Evolutionary conservation across 495 filamentous ascomycete genomes (phyloP).

Genomic region (Trichoderma gamsii): DNA sequence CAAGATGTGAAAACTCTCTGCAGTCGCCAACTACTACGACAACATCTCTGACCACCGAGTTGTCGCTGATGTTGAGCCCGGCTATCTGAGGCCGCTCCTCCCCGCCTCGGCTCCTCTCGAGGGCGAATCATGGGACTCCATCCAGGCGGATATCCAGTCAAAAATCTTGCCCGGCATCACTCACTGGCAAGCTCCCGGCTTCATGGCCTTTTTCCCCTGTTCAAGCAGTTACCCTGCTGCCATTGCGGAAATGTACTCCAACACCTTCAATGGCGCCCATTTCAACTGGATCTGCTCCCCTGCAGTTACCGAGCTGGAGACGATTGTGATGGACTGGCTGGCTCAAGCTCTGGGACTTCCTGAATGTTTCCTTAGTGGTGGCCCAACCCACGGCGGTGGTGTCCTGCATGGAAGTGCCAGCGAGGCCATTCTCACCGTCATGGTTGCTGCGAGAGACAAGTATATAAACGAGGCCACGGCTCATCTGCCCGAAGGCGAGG

Average conservation of each 20-base stretch:
- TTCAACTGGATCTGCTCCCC: slow-evolving; percentile 98
- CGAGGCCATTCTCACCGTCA: slow-evolving; percentile 78
- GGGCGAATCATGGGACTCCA: slow-evolving; percentile 70
- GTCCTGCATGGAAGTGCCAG: slow-evolving; percentile 93
- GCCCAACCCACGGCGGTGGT: slow-evolving; percentile 69
- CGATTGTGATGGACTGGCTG: slow-evolving; percentile 84
- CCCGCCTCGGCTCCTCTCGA: slow-evolving; percentile 65
- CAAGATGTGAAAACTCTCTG: neutral
- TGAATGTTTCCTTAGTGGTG: slow-evolving; percentile 66
- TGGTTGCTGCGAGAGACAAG: slow-evolving; percentile 85
- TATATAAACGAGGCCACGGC: slow-evolving; percentile 55
- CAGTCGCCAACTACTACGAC: slow-evolving; percentile 81
- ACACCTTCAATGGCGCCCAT: slow-evolving; percentile 79
- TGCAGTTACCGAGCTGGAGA: slow-evolving; percentile 93
- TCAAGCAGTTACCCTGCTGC: slow-evolving; percentile 77
- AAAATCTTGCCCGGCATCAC: slow-evolving; percentile 93
- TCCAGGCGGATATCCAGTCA: slow-evolving; percentile 76
- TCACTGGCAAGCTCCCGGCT: slow-evolving; percentile 91
- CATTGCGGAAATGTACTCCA: slow-evolving; percentile 87
- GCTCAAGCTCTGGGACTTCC: slow-evolving; percentile 66
- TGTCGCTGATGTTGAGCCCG: slow-evolving; percentile 71
- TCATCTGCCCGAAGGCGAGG: slow-evolving; percentile 48
- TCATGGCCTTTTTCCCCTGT: slow-evolving; percentile 94
- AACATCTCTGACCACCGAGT: slow-evolving; percentile 65
- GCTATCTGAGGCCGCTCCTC: slow-evolving; percentile 77